phyloP scores from a whole-genome alignment of 2,329 filamentous ascomycete species.

The Cladosporium oxysporum region DNA sequence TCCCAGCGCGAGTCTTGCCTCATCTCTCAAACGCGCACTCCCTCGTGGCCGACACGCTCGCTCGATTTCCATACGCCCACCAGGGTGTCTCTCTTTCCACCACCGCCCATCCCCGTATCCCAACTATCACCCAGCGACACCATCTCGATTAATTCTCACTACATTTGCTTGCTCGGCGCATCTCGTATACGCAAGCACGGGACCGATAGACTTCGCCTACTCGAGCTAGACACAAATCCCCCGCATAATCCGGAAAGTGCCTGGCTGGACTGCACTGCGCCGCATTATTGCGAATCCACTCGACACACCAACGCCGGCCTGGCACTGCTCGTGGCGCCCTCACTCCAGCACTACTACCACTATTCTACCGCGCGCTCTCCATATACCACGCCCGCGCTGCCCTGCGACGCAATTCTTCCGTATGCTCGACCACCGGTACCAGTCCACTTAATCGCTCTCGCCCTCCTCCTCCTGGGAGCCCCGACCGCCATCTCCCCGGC shows the following conservation, averaged over 20 bases:
- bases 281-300: slow-evolving; percentile 6
- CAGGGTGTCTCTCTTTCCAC: not conserved
- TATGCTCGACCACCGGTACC: slow-evolving; percentile 3
- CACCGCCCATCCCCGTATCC: not conserved
- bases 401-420: slow-evolving; percentile 2
- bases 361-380: not conserved
- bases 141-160: not conserved
- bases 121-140: not conserved
- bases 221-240: slow-evolving; percentile 5
- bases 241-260: slow-evolving; percentile 13
- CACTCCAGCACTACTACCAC: not conserved
- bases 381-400: not conserved
- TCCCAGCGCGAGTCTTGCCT: not conserved
- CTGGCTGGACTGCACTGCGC: slow-evolving; percentile 15
- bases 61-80: not conserved
- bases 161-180: slow-evolving; percentile 4
- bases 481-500: not conserved
- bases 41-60: slow-evolving; percentile 15
- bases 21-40: not conserved
- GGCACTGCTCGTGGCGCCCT: not conserved
- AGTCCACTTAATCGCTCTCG: not conserved
- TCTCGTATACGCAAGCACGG: slow-evolving; percentile 15
- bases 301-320: not conserved
- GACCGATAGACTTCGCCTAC: slow-evolving; percentile 11
- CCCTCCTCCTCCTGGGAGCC: not conserved